Conservation (phyloP, 352 stramenopile species). For the Blastocystis sp. region DNA sequence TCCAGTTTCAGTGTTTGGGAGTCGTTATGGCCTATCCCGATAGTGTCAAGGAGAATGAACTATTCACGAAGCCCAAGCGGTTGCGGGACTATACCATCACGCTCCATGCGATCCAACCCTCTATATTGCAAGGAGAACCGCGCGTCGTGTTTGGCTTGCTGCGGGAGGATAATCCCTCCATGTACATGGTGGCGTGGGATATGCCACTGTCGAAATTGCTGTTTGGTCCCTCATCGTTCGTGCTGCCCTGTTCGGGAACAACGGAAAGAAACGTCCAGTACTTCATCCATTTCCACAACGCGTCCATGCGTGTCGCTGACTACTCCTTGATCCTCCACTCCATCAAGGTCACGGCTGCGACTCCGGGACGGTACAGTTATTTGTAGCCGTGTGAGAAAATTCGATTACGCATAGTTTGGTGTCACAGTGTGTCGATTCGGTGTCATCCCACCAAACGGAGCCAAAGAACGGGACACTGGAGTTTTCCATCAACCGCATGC, state of each 20-base stretch:
- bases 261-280: not conserved
- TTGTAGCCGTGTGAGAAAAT: not conserved
- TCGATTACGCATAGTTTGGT: constrained; percentile 19
- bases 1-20: not conserved
- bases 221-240: constrained; percentile 34
- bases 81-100: constrained; percentile 20
- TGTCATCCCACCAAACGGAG: constrained; percentile 8
- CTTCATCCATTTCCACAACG: constrained; percentile 2
- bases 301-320: not conserved
- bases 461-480: not conserved
- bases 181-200: not conserved
- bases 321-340: constrained; percentile 33
- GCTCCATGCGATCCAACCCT: constrained; percentile 10
- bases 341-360: not conserved
- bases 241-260: not conserved
- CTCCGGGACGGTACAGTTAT: constrained; percentile 17
- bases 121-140: not conserved
- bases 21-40: not conserved
- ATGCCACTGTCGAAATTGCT: constrained; percentile 42
- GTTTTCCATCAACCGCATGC: not conserved
- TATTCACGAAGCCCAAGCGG: constrained; percentile 11
- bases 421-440: not conserved
- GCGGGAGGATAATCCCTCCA: not conserved
- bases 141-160: constrained; percentile 24
- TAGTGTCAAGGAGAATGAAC: not conserved